A percentile compares a stretch with the other conserved stretches of the same genome.
Evolutionary conservation across 1,284 basidiomycete species (phyloP).

Genomic region (Pterulicium gracile): DNA sequence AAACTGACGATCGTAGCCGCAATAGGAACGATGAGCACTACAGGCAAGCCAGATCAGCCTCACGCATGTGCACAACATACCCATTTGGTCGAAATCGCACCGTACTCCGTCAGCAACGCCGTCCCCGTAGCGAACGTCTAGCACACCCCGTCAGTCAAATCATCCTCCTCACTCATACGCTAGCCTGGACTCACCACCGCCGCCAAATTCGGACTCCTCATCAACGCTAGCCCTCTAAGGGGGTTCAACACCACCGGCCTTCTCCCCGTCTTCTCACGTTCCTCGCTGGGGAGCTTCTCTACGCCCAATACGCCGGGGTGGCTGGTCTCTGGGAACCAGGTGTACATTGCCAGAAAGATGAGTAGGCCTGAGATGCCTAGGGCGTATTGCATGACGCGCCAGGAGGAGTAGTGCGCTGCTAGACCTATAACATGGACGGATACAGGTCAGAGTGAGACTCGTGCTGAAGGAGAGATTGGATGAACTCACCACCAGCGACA

Average conservation of each 20-base stretch:
- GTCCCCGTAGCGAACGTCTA: too few species aligned
- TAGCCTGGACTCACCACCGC: too few species aligned
- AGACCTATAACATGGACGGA: not conserved
- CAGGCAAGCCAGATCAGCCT: too few species aligned
- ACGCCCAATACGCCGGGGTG: not conserved
- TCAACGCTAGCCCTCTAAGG: not conserved
- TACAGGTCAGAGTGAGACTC: not conserved
- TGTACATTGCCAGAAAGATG: not conserved
- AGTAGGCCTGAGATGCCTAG: not conserved
- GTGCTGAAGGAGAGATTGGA: too few species aligned
- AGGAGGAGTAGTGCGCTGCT: not conserved
- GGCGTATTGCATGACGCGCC: not conserved
- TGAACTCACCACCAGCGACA: conserved; percentile 27
- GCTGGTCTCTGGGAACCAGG: not conserved
- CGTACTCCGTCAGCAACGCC: conserved; percentile 33
- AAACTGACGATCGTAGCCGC: conserved; percentile 27
- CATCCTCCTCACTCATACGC: too few species aligned
- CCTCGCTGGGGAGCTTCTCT: not conserved
- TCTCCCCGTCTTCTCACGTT: not conserved
- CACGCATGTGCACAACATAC: too few species aligned
- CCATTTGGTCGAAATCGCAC: conserved; percentile 17
- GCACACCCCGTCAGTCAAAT: too few species aligned
- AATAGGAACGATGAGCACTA: conserved; percentile 30
- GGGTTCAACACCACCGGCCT: not conserved
- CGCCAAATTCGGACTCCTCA: not conserved